These are phyloP conservation scores for Amesomyces nigricolor DNA, from an alignment of 2,329 filamentous ascomycete genomes.

Conservation along the genomic window DNA sequence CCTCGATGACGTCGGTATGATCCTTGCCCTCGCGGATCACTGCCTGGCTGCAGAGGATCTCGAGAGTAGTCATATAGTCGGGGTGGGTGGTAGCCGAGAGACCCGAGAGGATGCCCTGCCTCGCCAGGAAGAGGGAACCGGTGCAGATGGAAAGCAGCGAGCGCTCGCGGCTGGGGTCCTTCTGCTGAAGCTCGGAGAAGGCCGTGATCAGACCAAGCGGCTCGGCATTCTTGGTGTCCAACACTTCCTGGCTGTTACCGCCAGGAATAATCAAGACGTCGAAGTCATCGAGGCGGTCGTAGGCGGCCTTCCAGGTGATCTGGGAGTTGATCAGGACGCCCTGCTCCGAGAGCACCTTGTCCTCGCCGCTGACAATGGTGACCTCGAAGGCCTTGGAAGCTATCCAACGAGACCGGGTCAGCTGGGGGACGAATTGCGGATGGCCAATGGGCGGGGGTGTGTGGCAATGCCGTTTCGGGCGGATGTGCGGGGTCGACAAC, in stretches of 20 bases:
- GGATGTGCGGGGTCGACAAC: slow-evolving; percentile 9
- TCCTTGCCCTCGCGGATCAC: slow-evolving; percentile 64
- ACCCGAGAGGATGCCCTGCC: slow-evolving; percentile 71
- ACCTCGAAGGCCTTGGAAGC: slow-evolving; percentile 54
- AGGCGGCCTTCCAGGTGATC: slow-evolving; percentile 72
- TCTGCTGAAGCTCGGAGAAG: slow-evolving; percentile 74
- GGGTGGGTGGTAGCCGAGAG: slow-evolving; percentile 78
- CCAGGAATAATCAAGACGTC: slow-evolving; percentile 76
- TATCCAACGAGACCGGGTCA: slow-evolving; percentile 27
- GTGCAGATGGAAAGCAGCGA: slow-evolving; percentile 77
- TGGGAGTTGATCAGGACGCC: slow-evolving; percentile 68
- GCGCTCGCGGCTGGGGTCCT: slow-evolving; percentile 71
- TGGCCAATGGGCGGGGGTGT: background rate
- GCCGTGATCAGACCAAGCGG: slow-evolving; percentile 67
- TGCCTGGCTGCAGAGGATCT: slow-evolving; percentile 72
- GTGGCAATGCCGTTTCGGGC: background rate
- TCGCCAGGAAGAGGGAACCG: slow-evolving; percentile 69
- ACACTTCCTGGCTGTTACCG: slow-evolving; percentile 57
- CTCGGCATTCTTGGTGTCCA: slow-evolving; percentile 59
- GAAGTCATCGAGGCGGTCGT: slow-evolving; percentile 67
- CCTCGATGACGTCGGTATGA: slow-evolving; percentile 77
- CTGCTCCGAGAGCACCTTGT: slow-evolving; percentile 52
- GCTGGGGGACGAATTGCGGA: background rate
- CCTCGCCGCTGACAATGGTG: slow-evolving; percentile 49
- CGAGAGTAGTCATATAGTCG: slow-evolving; percentile 72